Conservation (phyloP, 805 yeast species). For the Ogataea degrootiae region DNA sequence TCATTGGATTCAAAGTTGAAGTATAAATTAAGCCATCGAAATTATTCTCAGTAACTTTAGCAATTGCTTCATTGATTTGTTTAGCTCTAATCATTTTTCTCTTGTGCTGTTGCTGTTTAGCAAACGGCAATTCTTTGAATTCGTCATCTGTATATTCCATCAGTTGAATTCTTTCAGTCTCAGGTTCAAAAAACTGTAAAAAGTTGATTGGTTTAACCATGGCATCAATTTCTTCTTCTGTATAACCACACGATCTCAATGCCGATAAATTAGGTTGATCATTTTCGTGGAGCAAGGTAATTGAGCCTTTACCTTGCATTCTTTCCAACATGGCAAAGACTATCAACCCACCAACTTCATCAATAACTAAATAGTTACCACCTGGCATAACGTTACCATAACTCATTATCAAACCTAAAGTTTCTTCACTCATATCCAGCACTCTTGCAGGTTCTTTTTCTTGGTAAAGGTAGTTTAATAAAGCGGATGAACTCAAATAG, state of each 20-base stretch:
- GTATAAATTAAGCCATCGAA: conserved; percentile 77
- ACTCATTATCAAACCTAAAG: conserved; percentile 71
- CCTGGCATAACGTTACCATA: conserved; percentile 84
- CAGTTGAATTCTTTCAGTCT: conserved; percentile 44
- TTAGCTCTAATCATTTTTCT: conserved; percentile 57
- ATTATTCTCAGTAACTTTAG: conserved; percentile 43
- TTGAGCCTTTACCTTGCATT: conserved; percentile 71
- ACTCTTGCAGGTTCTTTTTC: conserved; percentile 73
- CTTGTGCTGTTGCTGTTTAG: conserved; percentile 60
- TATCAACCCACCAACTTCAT: conserved; percentile 92
- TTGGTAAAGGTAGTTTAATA: conserved; percentile 61
- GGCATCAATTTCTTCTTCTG: conserved; percentile 44
- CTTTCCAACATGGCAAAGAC: conserved; percentile 84
- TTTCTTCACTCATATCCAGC: conserved; percentile 80
- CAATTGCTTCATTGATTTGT: conserved; percentile 45
- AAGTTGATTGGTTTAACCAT: conserved; percentile 70
- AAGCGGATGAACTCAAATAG: conserved; percentile 62
- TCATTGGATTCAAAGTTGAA: conserved; percentile 64
- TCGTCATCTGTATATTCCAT: conserved; percentile 45
- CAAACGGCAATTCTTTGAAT: conserved; percentile 49
- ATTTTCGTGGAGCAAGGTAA: conserved; percentile 80
- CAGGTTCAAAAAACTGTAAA: conserved; percentile 81
- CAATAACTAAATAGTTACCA: conserved; percentile 82
- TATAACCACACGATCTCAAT: conserved; percentile 59
- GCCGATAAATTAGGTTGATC: conserved; percentile 85